Evolutionary conservation across 768 basidiomycete species (phyloP), one percentile per base, ranked within the genome.

Genomic region (Tylopilus vinaceipallidus): DNA sequence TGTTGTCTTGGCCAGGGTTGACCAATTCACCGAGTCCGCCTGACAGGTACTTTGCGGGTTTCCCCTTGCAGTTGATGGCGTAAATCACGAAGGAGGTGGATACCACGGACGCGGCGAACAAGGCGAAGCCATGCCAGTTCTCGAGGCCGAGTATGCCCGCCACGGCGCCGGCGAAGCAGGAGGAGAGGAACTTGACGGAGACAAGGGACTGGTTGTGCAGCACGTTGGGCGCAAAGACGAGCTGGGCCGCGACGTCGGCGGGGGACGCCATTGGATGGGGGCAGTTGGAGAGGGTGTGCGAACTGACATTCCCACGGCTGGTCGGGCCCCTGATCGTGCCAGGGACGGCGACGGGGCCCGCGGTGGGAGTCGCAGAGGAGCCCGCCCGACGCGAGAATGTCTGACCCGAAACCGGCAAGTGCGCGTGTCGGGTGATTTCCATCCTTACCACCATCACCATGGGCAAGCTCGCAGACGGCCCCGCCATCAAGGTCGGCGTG

Each of bases 101-200:
- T 40, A 90, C 64, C 3, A 83, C 86, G 0, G 90, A 78, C 20
- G 73, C 59, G 46, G 84, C 62, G 72, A 97, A 94, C 55, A 95
- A 70, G 27, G 80, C 75, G 66, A 95, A 95, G 19, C 94, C 94
- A 40, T 75, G 72, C 75, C 81, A 82, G 68, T 94, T 95, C 61
- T 90, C 82, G 20, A 95, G 80, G 19, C 94, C 94, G 10, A 97
- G 82, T 51, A 94, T 84, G 24, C 94, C 94, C 1, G 93, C 90
- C 2, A 84, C 83, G 0, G 91, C 88, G 34, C 94, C 94, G 17
- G 91, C 81, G 61, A 93, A 90, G 69, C 87, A 91, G 9, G 91
- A 74, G 9, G 89, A 81, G 33, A 93, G 66, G 70, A 93, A 93
- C 61, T 91, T 91, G 62, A 88, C 77, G 42, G 77, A 84, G 50